phyloP scores from a whole-genome alignment of 768 basidiomycete genomes.

The Tricholoma bakamatsutake region DNA sequence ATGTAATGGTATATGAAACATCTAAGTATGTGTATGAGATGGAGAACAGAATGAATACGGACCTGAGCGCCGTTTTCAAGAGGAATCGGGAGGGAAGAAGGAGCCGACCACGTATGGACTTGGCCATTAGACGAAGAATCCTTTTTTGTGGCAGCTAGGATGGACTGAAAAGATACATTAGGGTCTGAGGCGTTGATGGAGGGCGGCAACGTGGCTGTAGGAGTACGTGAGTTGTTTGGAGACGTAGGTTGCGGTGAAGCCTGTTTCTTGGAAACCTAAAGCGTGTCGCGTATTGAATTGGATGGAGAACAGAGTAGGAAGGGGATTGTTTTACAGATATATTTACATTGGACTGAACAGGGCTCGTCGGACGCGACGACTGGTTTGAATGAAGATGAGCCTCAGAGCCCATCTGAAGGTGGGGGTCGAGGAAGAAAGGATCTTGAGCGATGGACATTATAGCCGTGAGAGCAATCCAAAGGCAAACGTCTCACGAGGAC shows the following conservation, averaged over 20 bases:
- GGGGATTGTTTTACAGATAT: conserved; percentile 27
- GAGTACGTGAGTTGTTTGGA: conserved; percentile 19
- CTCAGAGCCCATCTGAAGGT: conserved; percentile 34
- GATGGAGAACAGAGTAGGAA: conserved; percentile 17
- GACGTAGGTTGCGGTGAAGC: conserved; percentile 15
- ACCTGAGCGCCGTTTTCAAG: conserved; percentile 35
- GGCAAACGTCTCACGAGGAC: conserved; percentile 28
- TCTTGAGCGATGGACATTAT: conserved; percentile 39
- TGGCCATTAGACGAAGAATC: conserved; percentile 35
- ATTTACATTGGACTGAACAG: conserved; percentile 16
- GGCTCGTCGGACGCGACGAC: conserved; percentile 14
- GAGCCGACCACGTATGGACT: conserved; percentile 35
- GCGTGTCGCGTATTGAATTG: conserved; percentile 23
- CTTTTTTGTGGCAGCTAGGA: conserved; percentile 46
- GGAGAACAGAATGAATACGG: conserved; percentile 13
- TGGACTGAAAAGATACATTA: conserved; percentile 43
- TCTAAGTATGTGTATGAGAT: conserved; percentile 1
- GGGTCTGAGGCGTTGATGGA: conserved; percentile 30
- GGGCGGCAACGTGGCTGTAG: conserved; percentile 14
- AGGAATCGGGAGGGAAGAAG: conserved; percentile 14
- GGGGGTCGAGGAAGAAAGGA: conserved; percentile 41
- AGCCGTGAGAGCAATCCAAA: conserved; percentile 37
- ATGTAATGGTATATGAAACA: conserved; percentile 6
- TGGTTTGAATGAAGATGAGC: conserved; percentile 13
- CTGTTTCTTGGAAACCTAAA: conserved; percentile 24